Evolutionary conservation across 2,329 filamentous ascomycete species (phyloP), one percentile per base, ranked within the genome.

Genomic region (Raffaelea deltoideospora): DNA sequence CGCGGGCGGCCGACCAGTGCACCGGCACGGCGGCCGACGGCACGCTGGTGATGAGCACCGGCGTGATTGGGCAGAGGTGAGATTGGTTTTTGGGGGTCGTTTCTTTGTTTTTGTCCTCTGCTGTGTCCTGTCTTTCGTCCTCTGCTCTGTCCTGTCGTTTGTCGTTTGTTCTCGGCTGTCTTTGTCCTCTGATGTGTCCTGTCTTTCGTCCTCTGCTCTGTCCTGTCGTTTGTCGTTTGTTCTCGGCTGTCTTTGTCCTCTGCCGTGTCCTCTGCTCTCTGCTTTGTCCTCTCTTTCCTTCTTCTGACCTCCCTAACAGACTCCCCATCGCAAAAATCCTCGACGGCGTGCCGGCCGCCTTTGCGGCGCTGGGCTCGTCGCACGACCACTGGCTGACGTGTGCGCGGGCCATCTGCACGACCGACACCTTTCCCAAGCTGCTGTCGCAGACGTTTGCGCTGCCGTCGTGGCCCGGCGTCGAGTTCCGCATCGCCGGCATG

Each of bases 31-130:
- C 10, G 10, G 17, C 11, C 15, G 37, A 21, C 27, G 65, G 64
- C 46, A 90, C 84, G n/a, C 67, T 98, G 33, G 88, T 96, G 43
- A 96, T 98, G 90, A 95, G 86, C 55, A 98, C 90, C 3, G 90
- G 90, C 37, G 90, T 98, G 31, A 98, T 98, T 53, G 90, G 90
- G 9, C 88, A 96, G 59, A 76, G 83, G 77, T 79, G 55, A 45
- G 59, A 45, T 58, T 45, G 45, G 59, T 45, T 59, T 45, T 24
- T 6, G 3, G n/a, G 26, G 15, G 6, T 24, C 10, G 7, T 21
- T 18, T 34, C 37, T 44, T 38, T 38, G 13, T 15, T 27, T 10
- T 33, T 31, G 15, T 31, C 22, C 4, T 21, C 10, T 23, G 5
- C 21, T n/a, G n/a, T n/a, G n/a, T n/a, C n/a, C n/a, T n/a, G n/a